Conservation (phyloP, 169 alveolate genomes). For the Eimeria acervulina region DNA sequence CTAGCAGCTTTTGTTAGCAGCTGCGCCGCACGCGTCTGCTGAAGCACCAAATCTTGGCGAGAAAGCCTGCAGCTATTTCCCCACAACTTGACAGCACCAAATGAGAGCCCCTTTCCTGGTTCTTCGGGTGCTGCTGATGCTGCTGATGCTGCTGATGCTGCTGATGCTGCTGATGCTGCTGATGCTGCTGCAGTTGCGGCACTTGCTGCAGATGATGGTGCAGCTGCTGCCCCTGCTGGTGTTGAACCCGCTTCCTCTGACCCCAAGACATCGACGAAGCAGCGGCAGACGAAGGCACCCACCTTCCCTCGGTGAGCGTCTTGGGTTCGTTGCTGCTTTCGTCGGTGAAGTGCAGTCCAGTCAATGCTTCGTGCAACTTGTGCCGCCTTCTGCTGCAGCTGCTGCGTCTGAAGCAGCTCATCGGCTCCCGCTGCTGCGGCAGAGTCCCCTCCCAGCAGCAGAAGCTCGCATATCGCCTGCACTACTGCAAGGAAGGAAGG, state of each 20-base stretch:
- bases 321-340: slow-evolving; percentile 7
- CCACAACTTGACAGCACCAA: slow-evolving; percentile 49
- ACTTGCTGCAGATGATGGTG: slow-evolving; percentile 10
- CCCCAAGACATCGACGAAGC: slow-evolving; percentile 44
- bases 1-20: slow-evolving; percentile 51
- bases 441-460: slow-evolving; percentile 52
- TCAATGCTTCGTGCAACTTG: slow-evolving; percentile 24
- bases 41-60: slow-evolving; percentile 51
- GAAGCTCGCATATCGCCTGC: slow-evolving; percentile 68
- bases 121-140: background rate
- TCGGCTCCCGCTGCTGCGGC: slow-evolving; percentile 1
- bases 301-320: background rate
- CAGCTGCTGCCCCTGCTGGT: background rate
- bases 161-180: background rate
- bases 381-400: slow-evolving; percentile 28
- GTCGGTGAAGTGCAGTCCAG: slow-evolving; percentile 12
- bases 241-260: background rate
- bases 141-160: too few species aligned
- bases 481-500: slow-evolving; percentile 39
- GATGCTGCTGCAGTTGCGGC: slow-evolving; percentile 13
- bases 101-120: slow-evolving; percentile 21
- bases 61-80: slow-evolving; percentile 44
- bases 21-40: slow-evolving; percentile 71
- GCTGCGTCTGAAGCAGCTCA: slow-evolving; percentile 13
- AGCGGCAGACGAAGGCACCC: background rate